Percentiles rank a stretch among this genome's conserved stretches.
These are phyloP conservation scores for Cystobasidium onofrii DNA, from an alignment of 768 basidiomycete species.

Conservation along the genomic window DNA sequence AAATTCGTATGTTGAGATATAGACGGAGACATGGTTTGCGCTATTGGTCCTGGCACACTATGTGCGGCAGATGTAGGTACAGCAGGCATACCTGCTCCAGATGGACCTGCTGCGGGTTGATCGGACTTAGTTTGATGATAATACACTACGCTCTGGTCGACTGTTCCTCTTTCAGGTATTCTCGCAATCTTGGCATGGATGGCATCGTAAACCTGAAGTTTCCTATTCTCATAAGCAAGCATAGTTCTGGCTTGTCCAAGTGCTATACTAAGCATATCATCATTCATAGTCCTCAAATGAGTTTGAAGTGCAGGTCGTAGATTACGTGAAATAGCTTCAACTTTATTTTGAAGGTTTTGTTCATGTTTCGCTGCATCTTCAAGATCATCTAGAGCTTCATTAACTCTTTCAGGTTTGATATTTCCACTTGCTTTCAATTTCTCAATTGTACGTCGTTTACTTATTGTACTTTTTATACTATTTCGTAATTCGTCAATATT, in stretches of 20 bases:
- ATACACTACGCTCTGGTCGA: background rate
- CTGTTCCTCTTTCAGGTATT: slow-evolving; percentile 10
- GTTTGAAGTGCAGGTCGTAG: slow-evolving; percentile 75
- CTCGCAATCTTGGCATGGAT: background rate
- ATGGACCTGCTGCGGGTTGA: background rate
- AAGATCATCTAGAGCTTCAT: slow-evolving; percentile 83
- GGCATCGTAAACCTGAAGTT: slow-evolving; percentile 71
- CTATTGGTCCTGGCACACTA: background rate
- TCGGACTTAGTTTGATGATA: slow-evolving; percentile 1
- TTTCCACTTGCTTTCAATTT: slow-evolving; percentile 78
- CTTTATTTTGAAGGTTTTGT: slow-evolving; percentile 69
- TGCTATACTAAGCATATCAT: slow-evolving; percentile 79
- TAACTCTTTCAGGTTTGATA: slow-evolving; percentile 65
- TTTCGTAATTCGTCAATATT: slow-evolving; percentile 90
- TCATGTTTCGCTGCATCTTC: slow-evolving; percentile 95
- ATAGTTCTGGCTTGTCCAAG: slow-evolving; percentile 87
- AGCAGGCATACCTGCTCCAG: background rate
- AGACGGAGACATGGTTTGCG: background rate
- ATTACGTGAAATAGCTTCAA: slow-evolving; percentile 87
- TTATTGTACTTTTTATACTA: slow-evolving; percentile 85
- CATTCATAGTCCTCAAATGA: slow-evolving; percentile 77
- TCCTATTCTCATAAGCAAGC: slow-evolving; percentile 82
- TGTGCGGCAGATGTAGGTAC: background rate
- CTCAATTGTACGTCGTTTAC: slow-evolving; percentile 84
- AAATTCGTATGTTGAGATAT: background rate